Percentiles rank a stretch among this genome's conserved stretches.
phyloP scores from a whole-genome alignment of 768 basidiomycete species.

The Boletus fagicola region DNA sequence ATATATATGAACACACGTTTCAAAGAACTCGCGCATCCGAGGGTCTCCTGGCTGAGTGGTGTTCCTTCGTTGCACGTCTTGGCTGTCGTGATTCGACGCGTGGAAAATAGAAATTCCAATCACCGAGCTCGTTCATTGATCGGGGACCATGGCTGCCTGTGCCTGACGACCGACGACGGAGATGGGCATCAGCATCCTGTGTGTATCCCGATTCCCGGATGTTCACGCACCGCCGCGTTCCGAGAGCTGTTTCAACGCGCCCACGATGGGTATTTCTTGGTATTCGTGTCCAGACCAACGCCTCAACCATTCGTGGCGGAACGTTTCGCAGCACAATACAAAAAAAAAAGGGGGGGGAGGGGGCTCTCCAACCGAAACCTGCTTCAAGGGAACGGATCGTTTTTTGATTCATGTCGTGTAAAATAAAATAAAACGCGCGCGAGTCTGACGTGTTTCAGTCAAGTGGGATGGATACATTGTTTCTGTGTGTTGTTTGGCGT shows the following conservation, averaged over 20 bases:
- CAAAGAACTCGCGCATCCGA: too few species aligned
- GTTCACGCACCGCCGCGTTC: too few species aligned
- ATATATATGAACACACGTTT: too few species aligned
- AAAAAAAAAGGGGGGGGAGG: rapidly evolving
- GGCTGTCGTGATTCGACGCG: neutral
- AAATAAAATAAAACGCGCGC: neutral
- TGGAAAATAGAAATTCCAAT: neutral
- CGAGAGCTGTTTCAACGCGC: neutral
- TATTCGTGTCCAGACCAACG: too few species aligned
- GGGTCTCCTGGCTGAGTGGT: too few species aligned
- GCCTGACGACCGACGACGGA: neutral
- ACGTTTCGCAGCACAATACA: too few species aligned
- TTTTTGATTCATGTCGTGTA: neutral
- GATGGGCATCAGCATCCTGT: too few species aligned
- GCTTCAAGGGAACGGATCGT: neutral
- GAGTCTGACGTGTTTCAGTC: neutral
- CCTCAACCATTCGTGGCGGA: neutral
- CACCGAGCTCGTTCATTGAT: neutral
- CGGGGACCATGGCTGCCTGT: neutral
- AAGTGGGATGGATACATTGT: neutral
- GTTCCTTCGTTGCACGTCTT: neutral
- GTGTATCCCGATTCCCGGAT: too few species aligned
- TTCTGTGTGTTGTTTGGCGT: neutral
- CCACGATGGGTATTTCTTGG: neutral
- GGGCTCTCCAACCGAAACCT: neutral